Base-by-base conservation (phyloP, 2,329 filamentous ascomycete species). In the Alternaria ventricosa region DNA sequence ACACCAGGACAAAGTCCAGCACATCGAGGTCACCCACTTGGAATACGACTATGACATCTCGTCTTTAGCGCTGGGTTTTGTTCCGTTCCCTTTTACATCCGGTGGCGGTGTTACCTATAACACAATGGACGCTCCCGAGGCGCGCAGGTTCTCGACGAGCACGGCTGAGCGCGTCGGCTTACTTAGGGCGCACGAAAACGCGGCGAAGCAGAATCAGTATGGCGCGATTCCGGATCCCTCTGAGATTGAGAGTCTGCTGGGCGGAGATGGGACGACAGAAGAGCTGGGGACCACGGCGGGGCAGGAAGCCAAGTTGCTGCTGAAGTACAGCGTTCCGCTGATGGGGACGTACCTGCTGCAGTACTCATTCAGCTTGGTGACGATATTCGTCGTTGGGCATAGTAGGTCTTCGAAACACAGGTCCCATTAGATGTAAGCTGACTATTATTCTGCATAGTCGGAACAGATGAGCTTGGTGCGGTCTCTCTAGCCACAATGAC, bases 311-410 rank as follows among this genome's bases (percentile, higher is more conserved):
- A 80, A 57, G 64, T 61, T 81, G 44, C 64, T 82, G 28, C 67
- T 79, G 41, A 78, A 75, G 63, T 84, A 84, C 69, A 85, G 84
- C 0, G 61, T 83, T 30, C 85, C 86, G 7, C 76, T 87, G 20
- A 82, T 85, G 55, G 76, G 83, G n/a, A 87, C 85, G 1, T 87
- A 86, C 64, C 72, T 87, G 1, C 78, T 87, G 6, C 84, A 87
- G 65, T 87, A 87, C 67, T 85, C 81, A 8, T 86, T 85, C 67
- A 84, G 71, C 11, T 75, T 87, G 33, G 82, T 86, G 58, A 85
- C 84, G 2, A 85, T 85, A 22, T 82, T 86, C 43, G 83, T 85
- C 1, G 85, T 84, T 0, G 85, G 86, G 1, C 85, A 85, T 68
- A 80, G 61, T 63, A 28, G 55, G 61, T 60, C n/a, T n/a, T 22